phyloP scores from a whole-genome alignment of 306 rosid genomes.

The Sphenostylis stenocarpa region DNA sequence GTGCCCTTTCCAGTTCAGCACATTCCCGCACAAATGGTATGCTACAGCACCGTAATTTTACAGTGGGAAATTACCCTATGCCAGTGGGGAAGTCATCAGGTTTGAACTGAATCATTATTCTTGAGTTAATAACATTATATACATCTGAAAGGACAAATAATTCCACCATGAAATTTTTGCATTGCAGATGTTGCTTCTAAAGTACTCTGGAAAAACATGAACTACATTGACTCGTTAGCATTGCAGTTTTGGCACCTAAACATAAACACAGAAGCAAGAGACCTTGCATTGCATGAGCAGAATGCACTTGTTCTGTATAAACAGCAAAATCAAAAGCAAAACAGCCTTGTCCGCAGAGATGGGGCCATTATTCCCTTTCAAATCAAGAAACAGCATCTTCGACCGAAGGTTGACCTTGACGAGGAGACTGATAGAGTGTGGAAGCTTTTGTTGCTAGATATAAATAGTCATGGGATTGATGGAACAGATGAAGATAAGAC shows the following conservation, averaged over 20 bases:
- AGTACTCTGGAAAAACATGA: constrained; percentile 26
- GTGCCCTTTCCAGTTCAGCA: constrained; percentile 30
- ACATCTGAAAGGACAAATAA: constrained; percentile 12
- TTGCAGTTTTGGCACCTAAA: constrained; percentile 58
- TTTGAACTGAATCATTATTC: constrained; percentile 30
- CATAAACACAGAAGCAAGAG: constrained; percentile 56
- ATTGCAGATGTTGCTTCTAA: constrained; percentile 47
- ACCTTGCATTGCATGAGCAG: constrained; percentile 38
- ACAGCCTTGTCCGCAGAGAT: constrained; percentile 45
- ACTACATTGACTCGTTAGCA: constrained; percentile 45
- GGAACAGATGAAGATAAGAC: constrained; percentile 84
- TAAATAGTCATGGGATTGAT: constrained; percentile 85
- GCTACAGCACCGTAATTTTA: constrained; percentile 35
- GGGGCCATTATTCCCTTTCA: constrained; percentile 59
- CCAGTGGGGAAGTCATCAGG: constrained; percentile 48
- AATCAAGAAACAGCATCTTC: constrained; percentile 63
- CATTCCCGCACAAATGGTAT: constrained; percentile 35
- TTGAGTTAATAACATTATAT: constrained; percentile 10
- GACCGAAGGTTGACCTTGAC: constrained; percentile 93
- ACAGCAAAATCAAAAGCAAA: constrained; percentile 36
- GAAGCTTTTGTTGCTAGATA: constrained; percentile 86
- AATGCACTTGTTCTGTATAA: constrained; percentile 51
- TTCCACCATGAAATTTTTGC: constrained; percentile 9
- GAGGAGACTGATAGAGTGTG: constrained; percentile 92
- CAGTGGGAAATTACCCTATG: constrained; percentile 36